Evolutionary conservation across 768 basidiomycete species (phyloP).

Genomic region (Phlebiopsis gigantea): DNA sequence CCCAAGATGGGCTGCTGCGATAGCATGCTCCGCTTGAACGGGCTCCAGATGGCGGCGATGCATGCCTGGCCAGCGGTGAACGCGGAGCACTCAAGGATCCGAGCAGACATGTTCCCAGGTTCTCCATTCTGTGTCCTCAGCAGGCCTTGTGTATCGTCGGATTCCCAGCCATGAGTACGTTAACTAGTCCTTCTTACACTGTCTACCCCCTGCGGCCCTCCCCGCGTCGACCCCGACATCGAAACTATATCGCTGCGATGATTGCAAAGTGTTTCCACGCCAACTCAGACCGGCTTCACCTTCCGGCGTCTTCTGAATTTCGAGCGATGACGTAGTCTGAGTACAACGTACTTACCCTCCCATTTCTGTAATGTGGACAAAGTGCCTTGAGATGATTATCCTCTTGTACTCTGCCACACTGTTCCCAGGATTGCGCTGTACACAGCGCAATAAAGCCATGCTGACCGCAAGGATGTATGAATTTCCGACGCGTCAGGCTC

Average conservation of each 20-base stretch:
- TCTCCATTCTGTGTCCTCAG: background rate
- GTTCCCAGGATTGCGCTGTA: too few relatives aligned
- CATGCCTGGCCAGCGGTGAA: background rate
- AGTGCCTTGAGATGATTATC: too few relatives aligned
- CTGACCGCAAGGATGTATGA: too few relatives aligned
- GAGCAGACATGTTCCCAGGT: background rate
- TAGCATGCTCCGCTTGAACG: background rate
- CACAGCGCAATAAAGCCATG: too few relatives aligned
- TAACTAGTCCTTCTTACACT: background rate
- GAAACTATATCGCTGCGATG: background rate
- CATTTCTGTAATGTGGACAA: too few relatives aligned
- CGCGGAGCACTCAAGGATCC: background rate
- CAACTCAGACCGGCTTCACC: too few relatives aligned
- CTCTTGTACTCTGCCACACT: too few relatives aligned
- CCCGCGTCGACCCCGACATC: background rate
- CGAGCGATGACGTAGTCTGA: too few relatives aligned
- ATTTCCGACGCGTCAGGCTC: too few relatives aligned
- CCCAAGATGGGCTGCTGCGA: background rate
- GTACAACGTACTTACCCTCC: too few relatives aligned
- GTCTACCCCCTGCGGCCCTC: background rate
- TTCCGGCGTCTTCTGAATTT: too few relatives aligned
- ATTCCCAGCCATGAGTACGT: background rate
- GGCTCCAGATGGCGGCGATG: background rate
- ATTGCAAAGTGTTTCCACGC: too few relatives aligned
- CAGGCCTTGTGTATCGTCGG: background rate